Percentiles rank a stretch among this genome's conserved stretches.
Conservation (phyloP, 345 rosid species). For the Raphanus sativus region DNA sequence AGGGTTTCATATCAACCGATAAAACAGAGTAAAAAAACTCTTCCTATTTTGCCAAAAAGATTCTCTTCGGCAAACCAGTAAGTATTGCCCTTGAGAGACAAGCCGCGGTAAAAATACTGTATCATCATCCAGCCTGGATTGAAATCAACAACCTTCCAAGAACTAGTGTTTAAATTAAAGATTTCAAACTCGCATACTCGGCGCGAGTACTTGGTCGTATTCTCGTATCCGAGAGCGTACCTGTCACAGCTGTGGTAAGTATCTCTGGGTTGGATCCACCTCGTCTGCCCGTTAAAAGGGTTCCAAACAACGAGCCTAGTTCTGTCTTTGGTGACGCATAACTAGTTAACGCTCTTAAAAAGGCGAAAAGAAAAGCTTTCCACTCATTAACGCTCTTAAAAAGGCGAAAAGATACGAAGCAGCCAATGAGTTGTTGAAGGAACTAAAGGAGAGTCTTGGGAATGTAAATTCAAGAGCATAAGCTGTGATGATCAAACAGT, state of each 20-base stretch:
- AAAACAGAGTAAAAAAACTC: background rate
- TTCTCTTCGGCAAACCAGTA: background rate
- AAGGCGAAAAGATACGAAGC: conserved; percentile 84
- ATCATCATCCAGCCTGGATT: background rate
- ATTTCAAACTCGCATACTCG: background rate
- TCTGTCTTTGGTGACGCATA: background rate
- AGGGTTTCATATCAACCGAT: background rate
- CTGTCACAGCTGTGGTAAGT: background rate
- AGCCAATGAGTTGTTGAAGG: conserved; percentile 75
- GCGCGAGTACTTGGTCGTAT: background rate
- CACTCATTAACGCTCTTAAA: conserved; percentile 86
- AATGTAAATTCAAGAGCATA: conserved; percentile 60
- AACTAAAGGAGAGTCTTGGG: conserved; percentile 82
- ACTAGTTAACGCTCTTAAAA: conserved; percentile 78
- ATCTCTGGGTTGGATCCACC: background rate
- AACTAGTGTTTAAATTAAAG: background rate
- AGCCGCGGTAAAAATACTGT: background rate
- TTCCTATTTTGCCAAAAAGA: too few relatives aligned
- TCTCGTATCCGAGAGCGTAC: background rate
- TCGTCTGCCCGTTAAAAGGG: background rate
- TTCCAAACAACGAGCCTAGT: background rate
- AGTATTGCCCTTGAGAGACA: background rate
- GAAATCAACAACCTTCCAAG: conserved; percentile 6
- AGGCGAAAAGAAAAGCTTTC: conserved; percentile 80
- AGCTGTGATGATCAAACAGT: too few relatives aligned